Conservation (phyloP, 2,329 filamentous ascomycete species). For the Xylaria sp. region DNA sequence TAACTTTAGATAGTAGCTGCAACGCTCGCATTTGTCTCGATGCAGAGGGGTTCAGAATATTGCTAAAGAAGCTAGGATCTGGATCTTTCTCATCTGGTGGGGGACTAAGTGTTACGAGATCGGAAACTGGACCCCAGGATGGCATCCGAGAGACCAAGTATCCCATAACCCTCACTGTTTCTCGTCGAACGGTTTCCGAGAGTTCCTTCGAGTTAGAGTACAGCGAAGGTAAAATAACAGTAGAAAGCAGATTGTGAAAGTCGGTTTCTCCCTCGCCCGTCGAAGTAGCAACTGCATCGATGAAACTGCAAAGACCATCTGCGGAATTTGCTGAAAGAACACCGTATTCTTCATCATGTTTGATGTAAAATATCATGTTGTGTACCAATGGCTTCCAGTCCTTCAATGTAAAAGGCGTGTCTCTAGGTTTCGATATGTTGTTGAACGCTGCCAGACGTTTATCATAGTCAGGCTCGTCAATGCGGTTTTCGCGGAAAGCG, state of each 20-base stretch:
- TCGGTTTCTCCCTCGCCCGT: slow-evolving; percentile 56
- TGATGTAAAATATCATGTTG: slow-evolving; percentile 89
- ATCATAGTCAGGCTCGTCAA: slow-evolving; percentile 92
- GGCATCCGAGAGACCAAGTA: slow-evolving; percentile 79
- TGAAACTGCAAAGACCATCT: slow-evolving; percentile 80
- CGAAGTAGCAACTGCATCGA: slow-evolving; percentile 69
- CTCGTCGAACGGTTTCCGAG: slow-evolving; percentile 86
- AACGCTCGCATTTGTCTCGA: slow-evolving; percentile 87
- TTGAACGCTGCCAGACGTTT: slow-evolving; percentile 81
- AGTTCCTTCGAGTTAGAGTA: slow-evolving; percentile 79
- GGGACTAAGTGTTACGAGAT: slow-evolving; percentile 76
- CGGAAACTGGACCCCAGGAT: slow-evolving; percentile 75
- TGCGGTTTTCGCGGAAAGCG: slow-evolving; percentile 74
- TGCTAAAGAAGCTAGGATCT: slow-evolving; percentile 85
- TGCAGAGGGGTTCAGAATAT: slow-evolving; percentile 89
- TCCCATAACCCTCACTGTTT: slow-evolving; percentile 83
- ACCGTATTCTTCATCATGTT: slow-evolving; percentile 87
- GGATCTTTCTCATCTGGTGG: slow-evolving; percentile 71
- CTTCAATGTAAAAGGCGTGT: slow-evolving; percentile 68
- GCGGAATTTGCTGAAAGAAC: slow-evolving; percentile 84
- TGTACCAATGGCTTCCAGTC: slow-evolving; percentile 91
- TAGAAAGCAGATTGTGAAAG: slow-evolving; percentile 69
- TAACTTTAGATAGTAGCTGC: slow-evolving; percentile 77
- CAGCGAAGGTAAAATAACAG: slow-evolving; percentile 78
- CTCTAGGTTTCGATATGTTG: slow-evolving; percentile 72